Conservation (phyloP, 768 basidiomycete genomes). For the Lentinula lateritia region DNA sequence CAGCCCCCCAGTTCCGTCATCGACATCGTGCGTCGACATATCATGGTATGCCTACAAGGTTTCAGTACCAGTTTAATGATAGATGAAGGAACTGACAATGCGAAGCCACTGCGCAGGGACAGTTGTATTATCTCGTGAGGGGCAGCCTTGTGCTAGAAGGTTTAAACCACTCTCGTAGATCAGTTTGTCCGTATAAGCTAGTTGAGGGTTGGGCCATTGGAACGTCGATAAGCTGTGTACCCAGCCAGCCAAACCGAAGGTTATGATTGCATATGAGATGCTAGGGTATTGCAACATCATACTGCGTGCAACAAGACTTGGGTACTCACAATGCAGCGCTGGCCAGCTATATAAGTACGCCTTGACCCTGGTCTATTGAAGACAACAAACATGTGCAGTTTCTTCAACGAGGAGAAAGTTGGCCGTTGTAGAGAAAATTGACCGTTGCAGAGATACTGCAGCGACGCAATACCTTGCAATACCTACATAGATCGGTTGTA, state of each 20-base stretch:
- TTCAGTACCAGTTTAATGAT: background rate
- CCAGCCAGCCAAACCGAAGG: background rate
- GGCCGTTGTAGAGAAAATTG: too few species aligned
- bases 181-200: background rate
- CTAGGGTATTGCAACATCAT: background rate
- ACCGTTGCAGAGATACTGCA: too few species aligned
- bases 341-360: too few species aligned
- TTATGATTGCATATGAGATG: background rate
- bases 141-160: conserved; percentile 18
- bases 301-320: background rate
- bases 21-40: conserved; percentile 39
- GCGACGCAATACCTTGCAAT: too few species aligned
- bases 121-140: conserved; percentile 22
- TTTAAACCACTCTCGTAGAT: background rate
- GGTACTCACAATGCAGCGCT: background rate
- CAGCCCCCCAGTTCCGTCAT: conserved; percentile 40
- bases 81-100: conserved; percentile 20
- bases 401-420: too few species aligned
- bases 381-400: too few species aligned
- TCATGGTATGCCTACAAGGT: conserved; percentile 39
- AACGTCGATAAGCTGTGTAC: background rate
- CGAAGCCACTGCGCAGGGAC: conserved; percentile 37
- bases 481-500: too few species aligned
- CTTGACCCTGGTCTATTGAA: too few species aligned
- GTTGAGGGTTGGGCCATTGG: background rate